These are phyloP conservation scores for Jacaranda mimosifolia DNA, from an alignment of 257 asterid species.

Conservation along the genomic window DNA sequence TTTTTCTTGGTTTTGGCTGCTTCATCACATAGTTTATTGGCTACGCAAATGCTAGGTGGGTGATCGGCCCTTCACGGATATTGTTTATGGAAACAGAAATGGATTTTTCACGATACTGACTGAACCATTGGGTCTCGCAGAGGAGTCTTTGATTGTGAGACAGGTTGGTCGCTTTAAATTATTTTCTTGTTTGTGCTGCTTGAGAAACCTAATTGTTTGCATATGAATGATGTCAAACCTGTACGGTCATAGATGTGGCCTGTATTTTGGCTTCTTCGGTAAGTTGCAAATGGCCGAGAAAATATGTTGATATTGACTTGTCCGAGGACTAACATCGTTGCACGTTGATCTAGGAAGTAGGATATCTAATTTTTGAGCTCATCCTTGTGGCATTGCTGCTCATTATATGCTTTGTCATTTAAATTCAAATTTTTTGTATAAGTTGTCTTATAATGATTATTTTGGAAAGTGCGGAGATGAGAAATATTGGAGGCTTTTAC, in stretches of 20 bases:
- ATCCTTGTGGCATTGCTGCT: background rate
- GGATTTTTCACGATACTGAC: slow-evolving; percentile 87
- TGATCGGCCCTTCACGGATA: slow-evolving; percentile 95
- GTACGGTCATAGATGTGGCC: background rate
- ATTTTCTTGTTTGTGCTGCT: slow-evolving; percentile 13
- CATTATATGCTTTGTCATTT: background rate
- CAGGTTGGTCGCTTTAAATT: slow-evolving; percentile 62
- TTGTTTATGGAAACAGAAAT: slow-evolving; percentile 88
- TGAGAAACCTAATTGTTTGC: slow-evolving; percentile 8
- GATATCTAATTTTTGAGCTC: background rate
- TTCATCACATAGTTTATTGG: slow-evolving; percentile 27
- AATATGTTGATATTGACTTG: background rate
- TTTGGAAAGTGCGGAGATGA: background rate
- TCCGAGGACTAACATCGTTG: background rate
- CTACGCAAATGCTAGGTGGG: slow-evolving; percentile 73
- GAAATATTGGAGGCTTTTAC: slow-evolving; percentile 13
- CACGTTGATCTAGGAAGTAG: slow-evolving; percentile 1
- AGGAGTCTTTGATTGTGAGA: slow-evolving; percentile 86
- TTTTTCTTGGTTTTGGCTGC: background rate
- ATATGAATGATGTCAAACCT: background rate
- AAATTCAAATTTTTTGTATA: background rate
- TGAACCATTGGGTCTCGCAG: slow-evolving; percentile 76
- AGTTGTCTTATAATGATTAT: background rate
- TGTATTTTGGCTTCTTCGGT: background rate
- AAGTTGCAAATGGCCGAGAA: background rate